Evolutionary conservation across 441 rosid species (phyloP), one percentile per base, ranked within the genome.

Genomic region (Geranium incanum): DNA sequence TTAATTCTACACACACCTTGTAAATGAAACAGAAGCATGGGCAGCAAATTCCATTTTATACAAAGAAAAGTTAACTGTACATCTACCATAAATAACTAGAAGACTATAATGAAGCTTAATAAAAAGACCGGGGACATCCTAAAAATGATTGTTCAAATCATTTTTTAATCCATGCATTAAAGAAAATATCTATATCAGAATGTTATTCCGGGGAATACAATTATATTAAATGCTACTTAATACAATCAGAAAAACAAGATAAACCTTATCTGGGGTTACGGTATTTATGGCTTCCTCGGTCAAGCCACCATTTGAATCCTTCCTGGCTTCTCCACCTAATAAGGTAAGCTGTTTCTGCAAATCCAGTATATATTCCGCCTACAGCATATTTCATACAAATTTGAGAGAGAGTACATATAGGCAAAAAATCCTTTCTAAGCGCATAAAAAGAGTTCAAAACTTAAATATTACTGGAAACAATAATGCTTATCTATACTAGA

Each of bases 291-390:
- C 76, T 33, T 90, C 97, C 70, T 89, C 92, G 16, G 81, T 70
- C 36, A 77, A 65, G 68, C 81, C 80, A 68, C 91, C 89, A 73
- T 87, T 89, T 68, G 80, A 79, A 76, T 90, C 91, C 76, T 78
- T 86, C 80, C 82, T 80, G 36, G 84, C 45, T 85, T 89, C 97
- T 3, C 93, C 85, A 70, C 92, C 97, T 74, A 85, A 77, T 75
- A 95, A 79, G 43, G 96, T 92, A 72, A 92, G 86, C 78, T 92
- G 96, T 84, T 95, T 92, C 80, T 95, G 99, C 79, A 95, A 80
- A 78, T 89, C 93, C 66, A 92, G 88, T 74, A 92, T 87, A 72
- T 81, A 77, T 71, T 84, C 97, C 1, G 98, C 98, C 98, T 92
- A 88, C 69, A 82, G 36, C 68, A 69, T 70, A 76, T 76, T 71